phyloP scores from a whole-genome alignment of 1,284 basidiomycete species.

The Pascua sp. region DNA sequence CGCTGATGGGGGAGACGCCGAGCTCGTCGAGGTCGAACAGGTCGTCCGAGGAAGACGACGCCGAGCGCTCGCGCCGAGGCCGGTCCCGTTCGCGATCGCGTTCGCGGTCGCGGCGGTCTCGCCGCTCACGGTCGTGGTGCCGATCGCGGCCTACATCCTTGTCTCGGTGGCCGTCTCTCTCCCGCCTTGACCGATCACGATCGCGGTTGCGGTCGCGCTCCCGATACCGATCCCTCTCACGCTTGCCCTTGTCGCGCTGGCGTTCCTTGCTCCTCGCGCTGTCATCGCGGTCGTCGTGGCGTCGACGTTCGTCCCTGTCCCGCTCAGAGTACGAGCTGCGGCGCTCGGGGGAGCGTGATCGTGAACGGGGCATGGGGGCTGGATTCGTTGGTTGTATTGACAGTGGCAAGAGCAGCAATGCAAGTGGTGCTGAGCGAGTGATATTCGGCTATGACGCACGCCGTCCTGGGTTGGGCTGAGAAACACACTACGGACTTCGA shows the following conservation, averaged over 20 bases:
- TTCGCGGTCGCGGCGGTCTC: not conserved
- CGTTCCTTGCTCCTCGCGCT: not conserved
- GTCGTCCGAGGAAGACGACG: conserved; percentile 25
- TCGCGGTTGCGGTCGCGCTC: conserved; percentile 10
- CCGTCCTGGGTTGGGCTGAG: too few species aligned
- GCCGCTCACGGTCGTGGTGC: conserved; percentile 1
- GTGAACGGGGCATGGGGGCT: too few species aligned
- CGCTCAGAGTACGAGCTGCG: not conserved
- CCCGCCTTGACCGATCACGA: not conserved
- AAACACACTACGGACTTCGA: too few species aligned
- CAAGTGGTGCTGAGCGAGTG: too few species aligned
- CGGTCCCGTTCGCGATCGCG: not conserved
- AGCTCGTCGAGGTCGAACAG: conserved; percentile 35
- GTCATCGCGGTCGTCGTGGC: not conserved
- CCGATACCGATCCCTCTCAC: conserved; percentile 5
- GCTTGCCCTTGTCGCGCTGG: not conserved
- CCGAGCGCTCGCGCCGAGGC: conserved; percentile 6
- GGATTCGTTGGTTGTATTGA: too few species aligned
- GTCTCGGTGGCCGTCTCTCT: not conserved
- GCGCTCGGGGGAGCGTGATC: too few species aligned
- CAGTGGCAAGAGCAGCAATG: too few species aligned
- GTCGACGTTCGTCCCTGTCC: not conserved
- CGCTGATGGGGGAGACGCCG: conserved; percentile 37
- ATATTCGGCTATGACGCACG: too few species aligned
- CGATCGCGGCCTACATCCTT: conserved; percentile 1